A percentile compares a stretch with the other conserved stretches of the same genome.
Evolutionary conservation across 371 early-diverging fungal species (phyloP).

Genomic region (Rhizopus stolonifer): DNA sequence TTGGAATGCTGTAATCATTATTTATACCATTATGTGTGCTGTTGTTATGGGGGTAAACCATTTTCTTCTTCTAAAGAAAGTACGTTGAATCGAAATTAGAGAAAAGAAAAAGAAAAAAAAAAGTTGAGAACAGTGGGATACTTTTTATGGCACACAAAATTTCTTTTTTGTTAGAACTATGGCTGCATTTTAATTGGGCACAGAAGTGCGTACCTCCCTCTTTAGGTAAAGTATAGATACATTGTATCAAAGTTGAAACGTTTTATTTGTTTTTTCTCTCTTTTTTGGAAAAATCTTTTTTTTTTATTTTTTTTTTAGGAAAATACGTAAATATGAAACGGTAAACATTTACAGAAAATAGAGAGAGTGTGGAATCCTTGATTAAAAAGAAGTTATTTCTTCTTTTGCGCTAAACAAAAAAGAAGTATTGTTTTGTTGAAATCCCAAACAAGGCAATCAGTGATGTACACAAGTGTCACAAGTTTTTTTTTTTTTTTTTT

Average conservation of each 20-base stretch:
- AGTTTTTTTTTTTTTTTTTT: neutral
- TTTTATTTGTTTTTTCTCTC: neutral
- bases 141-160: no score
- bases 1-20: slow-evolving; percentile 15
- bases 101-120: slow-evolving; percentile 1
- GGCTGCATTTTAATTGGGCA: no score
- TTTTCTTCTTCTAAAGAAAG: neutral
- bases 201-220: no score
- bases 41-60: neutral
- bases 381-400: neutral
- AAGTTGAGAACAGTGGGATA: no score
- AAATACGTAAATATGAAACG: neutral
- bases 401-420: slow-evolving; percentile 7
- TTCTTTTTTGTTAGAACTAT: no score
- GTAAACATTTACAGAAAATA: neutral
- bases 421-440: slow-evolving; percentile 13
- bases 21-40: neutral
- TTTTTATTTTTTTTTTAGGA: neutral
- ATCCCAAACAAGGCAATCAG: slow-evolving; percentile 20
- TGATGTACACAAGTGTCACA: slow-evolving; percentile 2
- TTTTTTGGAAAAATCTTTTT: no score
- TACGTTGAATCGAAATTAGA: neutral
- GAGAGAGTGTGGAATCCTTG: neutral
- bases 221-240: no score
- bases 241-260: no score